Conservation (phyloP, 2,329 filamentous ascomycete genomes). For the Cercospora sp. region DNA sequence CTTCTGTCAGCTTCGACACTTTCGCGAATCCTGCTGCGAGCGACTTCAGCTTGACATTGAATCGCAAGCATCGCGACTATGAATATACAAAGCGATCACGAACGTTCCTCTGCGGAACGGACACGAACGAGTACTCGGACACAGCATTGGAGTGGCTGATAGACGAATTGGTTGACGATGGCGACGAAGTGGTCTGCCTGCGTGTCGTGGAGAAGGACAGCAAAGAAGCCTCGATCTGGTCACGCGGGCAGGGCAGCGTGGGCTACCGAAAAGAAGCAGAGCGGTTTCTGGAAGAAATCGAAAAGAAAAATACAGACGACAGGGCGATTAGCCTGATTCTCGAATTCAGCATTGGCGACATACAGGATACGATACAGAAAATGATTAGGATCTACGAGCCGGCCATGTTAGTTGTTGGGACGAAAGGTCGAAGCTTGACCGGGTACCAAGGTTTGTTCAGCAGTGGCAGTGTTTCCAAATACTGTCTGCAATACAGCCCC, state of each 20-base stretch:
- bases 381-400: conserved; percentile 92
- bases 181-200: conserved; percentile 89
- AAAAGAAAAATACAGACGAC: conserved; percentile 77
- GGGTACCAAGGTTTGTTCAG: conserved; percentile 84
- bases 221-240: conserved; percentile 56
- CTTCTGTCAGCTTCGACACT: conserved; percentile 73
- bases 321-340: conserved; percentile 82
- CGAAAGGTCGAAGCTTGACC: conserved; percentile 77
- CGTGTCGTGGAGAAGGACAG: conserved; percentile 83
- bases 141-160: conserved; percentile 91
- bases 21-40: conserved; percentile 67
- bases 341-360: conserved; percentile 85
- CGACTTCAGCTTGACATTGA: conserved; percentile 77
- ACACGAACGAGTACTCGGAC: conserved; percentile 88
- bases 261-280: conserved; percentile 74
- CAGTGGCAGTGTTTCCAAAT: conserved; percentile 82
- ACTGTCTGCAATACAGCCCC: conserved; percentile 89
- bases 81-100: conserved; percentile 76
- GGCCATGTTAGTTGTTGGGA: conserved; percentile 87
- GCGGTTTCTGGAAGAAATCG: conserved; percentile 71
- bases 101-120: conserved; percentile 87
- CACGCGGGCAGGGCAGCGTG: conserved; percentile 49
- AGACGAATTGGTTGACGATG: conserved; percentile 88
- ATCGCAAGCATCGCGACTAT: conserved; percentile 83
- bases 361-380: conserved; percentile 86